Percentiles rank a stretch among this genome's conserved stretches.
phyloP scores from a whole-genome alignment of 1,139 yeast genomes.

The Schizosaccharomyces versatilis region DNA sequence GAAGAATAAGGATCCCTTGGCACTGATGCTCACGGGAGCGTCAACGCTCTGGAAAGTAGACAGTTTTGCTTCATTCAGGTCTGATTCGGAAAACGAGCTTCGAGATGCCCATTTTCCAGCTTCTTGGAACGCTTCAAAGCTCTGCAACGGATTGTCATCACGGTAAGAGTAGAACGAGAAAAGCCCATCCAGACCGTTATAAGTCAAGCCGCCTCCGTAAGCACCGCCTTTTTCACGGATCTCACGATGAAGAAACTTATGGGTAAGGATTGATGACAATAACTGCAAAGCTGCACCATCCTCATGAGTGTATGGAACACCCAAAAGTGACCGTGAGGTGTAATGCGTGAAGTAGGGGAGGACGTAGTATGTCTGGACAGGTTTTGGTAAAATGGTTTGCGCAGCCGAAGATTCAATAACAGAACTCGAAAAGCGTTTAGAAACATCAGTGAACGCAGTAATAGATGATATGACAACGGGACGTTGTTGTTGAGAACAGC shows the following conservation, averaged over 20 bases:
- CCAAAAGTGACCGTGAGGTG: conserved; percentile 24
- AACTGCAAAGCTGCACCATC: conserved; percentile 80
- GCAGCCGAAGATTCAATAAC: too few species aligned
- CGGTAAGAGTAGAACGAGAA: conserved; percentile 74
- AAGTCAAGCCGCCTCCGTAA: conserved; percentile 83
- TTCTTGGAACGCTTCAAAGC: conserved; percentile 38
- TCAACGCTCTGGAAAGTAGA: conserved; percentile 79
- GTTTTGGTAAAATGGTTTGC: background rate
- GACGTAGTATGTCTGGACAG: background rate
- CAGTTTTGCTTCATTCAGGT: conserved; percentile 71
- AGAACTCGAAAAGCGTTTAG: too few species aligned
- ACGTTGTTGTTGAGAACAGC: conserved; percentile 14
- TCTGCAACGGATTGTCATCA: conserved; percentile 67
- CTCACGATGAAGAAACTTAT: conserved; percentile 67
- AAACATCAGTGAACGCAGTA: too few species aligned
- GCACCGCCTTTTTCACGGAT: conserved; percentile 94
- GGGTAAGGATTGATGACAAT: conserved; percentile 57
- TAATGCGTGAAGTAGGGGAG: background rate
- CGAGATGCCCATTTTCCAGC: conserved; percentile 35
- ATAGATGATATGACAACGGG: too few species aligned
- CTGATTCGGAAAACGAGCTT: conserved; percentile 33
- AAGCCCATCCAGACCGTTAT: conserved; percentile 61
- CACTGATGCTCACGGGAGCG: conserved; percentile 64
- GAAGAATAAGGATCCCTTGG: conserved; percentile 51
- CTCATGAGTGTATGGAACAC: conserved; percentile 41